phyloP scores from a whole-genome alignment of 805 yeast genomes.

The Dipodascus geniculatus region DNA sequence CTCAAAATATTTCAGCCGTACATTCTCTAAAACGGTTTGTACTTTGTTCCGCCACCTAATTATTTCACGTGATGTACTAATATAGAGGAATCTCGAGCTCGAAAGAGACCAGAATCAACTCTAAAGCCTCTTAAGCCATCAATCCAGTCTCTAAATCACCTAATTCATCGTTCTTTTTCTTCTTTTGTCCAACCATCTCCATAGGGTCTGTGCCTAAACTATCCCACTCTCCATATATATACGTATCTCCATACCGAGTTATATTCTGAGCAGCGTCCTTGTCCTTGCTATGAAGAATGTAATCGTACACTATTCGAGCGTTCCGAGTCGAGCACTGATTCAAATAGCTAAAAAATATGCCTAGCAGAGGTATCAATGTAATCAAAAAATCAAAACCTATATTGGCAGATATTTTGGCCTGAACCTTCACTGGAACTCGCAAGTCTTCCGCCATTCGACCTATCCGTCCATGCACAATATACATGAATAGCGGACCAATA shows the following conservation, averaged over 20 bases:
- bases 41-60: too few relatives aligned
- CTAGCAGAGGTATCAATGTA: constrained; percentile 70
- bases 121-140: too few relatives aligned
- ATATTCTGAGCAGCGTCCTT: constrained; percentile 3
- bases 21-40: too few relatives aligned
- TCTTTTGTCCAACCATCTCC: too few relatives aligned
- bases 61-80: too few relatives aligned
- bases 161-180: too few relatives aligned
- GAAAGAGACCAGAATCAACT: too few relatives aligned
- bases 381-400: constrained; percentile 63
- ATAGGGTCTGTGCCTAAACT: background rate
- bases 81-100: too few relatives aligned
- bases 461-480: constrained; percentile 60
- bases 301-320: constrained; percentile 67
- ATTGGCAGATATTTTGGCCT: constrained; percentile 65
- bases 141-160: too few relatives aligned
- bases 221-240: background rate
- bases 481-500: constrained; percentile 78
- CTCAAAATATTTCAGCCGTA: too few relatives aligned
- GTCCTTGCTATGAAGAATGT: constrained; percentile 19
- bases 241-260: background rate
- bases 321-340: constrained; percentile 82
- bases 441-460: constrained; percentile 49
- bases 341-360: constrained; percentile 68
- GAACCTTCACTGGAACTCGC: constrained; percentile 43